Evolutionary conservation across 768 basidiomycete genomes (phyloP).

Genomic region (Tylopilus subfusipes): DNA sequence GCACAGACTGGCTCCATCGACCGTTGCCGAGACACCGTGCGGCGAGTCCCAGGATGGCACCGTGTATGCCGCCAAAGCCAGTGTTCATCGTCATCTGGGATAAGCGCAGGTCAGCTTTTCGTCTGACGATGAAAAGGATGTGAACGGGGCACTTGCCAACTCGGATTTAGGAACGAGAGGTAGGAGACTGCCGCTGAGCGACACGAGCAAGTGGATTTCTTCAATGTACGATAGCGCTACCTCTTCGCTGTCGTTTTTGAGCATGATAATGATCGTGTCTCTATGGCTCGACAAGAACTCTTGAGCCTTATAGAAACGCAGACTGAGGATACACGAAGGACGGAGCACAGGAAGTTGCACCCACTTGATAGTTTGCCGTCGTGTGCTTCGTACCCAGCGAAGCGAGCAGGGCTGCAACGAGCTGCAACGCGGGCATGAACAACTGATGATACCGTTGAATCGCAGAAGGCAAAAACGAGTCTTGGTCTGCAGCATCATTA

Average conservation of each 20-base stretch:
- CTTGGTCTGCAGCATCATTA: conserved; percentile 51
- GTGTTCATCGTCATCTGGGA: conserved; percentile 56
- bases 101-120: background rate
- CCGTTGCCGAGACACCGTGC: conserved; percentile 64
- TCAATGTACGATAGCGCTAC: conserved; percentile 65
- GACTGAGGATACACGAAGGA: background rate
- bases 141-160: conserved; percentile 48
- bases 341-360: background rate
- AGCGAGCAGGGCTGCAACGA: conserved; percentile 72
- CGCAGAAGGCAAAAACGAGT: conserved; percentile 84
- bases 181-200: conserved; percentile 64
- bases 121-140: background rate
- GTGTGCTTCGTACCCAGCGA: conserved; percentile 69
- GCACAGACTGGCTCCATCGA: conserved; percentile 53
- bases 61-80: conserved; percentile 84
- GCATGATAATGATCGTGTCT: conserved; percentile 76
- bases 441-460: conserved; percentile 90
- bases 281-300: conserved; percentile 81
- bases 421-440: conserved; percentile 81
- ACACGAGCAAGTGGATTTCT: conserved; percentile 76
- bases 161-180: conserved; percentile 74
- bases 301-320: conserved; percentile 29
- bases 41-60: conserved; percentile 70
- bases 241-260: conserved; percentile 68
- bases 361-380: conserved; percentile 67